A percentile compares a stretch with the other conserved stretches of the same genome.
Evolutionary conservation across 176 grass and related monocot species (phyloP).

Genomic region (Eragrostis curvula): DNA sequence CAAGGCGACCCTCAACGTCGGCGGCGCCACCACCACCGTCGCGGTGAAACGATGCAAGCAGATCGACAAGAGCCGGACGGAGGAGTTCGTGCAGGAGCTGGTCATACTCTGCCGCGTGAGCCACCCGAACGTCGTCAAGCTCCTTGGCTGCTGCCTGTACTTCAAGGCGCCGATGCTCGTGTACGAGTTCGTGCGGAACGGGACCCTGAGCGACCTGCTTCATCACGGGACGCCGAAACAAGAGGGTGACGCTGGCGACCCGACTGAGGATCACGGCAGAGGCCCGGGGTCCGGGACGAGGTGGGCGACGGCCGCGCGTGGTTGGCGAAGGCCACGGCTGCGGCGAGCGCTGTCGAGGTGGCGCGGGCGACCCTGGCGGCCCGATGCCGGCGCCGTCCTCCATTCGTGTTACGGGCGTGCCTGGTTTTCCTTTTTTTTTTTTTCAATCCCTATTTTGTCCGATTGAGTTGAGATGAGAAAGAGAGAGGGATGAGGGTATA

Average conservation of each 20-base stretch:
- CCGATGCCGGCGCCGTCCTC: too few species aligned
- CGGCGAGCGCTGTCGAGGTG: too few species aligned
- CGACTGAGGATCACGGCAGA: constrained; percentile 29
- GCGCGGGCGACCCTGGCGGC: too few species aligned
- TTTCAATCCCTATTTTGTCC: too few species aligned
- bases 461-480: too few species aligned
- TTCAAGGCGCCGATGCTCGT: constrained; percentile 42
- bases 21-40: background rate
- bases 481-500: too few species aligned
- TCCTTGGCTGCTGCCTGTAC: constrained; percentile 50
- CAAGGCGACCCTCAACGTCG: constrained; percentile 18
- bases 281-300: too few species aligned
- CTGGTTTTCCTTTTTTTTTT: too few species aligned
- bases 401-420: too few species aligned
- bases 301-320: too few species aligned
- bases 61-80: constrained; percentile 23
- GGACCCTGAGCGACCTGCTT: constrained; percentile 31
- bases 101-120: constrained; percentile 43
- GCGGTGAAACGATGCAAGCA: constrained; percentile 47
- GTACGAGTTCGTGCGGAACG: constrained; percentile 50
- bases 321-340: too few species aligned
- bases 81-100: constrained; percentile 47
- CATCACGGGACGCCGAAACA: background rate
- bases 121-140: constrained; percentile 40
- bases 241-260: constrained; percentile 12